A percentile compares a stretch with the other conserved stretches of the same genome.
These are phyloP conservation scores for Diaporthe citriasiana DNA, from an alignment of 2,329 filamentous ascomycete species.

Conservation along the genomic window DNA sequence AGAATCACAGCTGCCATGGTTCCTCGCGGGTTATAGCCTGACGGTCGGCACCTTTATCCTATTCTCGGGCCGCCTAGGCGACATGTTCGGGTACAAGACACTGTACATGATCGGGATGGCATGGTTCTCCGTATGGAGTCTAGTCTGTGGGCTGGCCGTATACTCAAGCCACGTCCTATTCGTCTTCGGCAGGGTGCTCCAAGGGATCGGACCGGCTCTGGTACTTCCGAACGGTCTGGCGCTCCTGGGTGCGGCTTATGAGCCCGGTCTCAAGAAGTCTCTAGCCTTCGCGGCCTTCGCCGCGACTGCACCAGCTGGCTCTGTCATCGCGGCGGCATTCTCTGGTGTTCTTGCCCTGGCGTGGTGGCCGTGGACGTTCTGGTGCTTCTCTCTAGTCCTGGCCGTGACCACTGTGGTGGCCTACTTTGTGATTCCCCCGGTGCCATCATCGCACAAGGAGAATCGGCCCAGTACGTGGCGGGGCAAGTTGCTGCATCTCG, in stretches of 20 bases:
- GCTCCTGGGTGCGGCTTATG: slow-evolving; percentile 66
- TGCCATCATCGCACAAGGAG: slow-evolving; percentile 26
- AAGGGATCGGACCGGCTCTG: slow-evolving; percentile 68
- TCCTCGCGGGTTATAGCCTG: slow-evolving; percentile 61
- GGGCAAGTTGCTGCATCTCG: slow-evolving; percentile 44
- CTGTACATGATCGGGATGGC: slow-evolving; percentile 57
- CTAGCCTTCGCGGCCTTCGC: slow-evolving; percentile 53
- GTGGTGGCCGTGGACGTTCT: slow-evolving; percentile 52
- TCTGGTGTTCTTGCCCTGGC: slow-evolving; percentile 47
- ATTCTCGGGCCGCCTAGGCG: slow-evolving; percentile 60
- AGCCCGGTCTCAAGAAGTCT: slow-evolving; percentile 50
- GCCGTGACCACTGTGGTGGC: slow-evolving; percentile 46
- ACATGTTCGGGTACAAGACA: slow-evolving; percentile 61
- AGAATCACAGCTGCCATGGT: slow-evolving; percentile 58
- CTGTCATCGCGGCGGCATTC: slow-evolving; percentile 50
- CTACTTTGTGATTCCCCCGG: slow-evolving; percentile 45
- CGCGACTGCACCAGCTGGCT: slow-evolving; percentile 48
- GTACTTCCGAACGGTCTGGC: slow-evolving; percentile 69
- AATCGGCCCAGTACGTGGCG: slow-evolving; percentile 13
- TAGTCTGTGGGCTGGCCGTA: slow-evolving; percentile 55
- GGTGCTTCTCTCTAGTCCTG: slow-evolving; percentile 45
- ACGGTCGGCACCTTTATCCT: slow-evolving; percentile 62
- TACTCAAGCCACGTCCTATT: slow-evolving; percentile 54
- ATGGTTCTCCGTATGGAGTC: slow-evolving; percentile 57
- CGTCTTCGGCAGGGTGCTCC: slow-evolving; percentile 62